phyloP scores from a whole-genome alignment of 2,329 filamentous ascomycete genomes.

The Exophiala dermatitidis region DNA sequence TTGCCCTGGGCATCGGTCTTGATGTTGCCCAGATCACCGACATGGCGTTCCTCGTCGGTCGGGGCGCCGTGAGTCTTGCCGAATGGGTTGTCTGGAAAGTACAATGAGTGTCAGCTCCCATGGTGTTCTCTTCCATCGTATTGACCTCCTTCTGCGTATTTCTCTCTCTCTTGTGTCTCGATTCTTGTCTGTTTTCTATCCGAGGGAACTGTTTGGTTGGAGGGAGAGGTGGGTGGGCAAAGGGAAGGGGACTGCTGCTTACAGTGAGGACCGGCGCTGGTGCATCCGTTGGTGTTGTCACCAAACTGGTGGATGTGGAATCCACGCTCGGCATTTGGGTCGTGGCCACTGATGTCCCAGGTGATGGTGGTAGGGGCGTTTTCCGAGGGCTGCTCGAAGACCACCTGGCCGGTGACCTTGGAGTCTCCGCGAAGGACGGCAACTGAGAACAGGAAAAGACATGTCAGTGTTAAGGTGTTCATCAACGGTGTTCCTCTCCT shows the following conservation, averaged over 20 bases:
- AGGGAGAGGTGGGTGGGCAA: too few species aligned
- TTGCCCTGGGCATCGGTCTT: constrained; percentile 91
- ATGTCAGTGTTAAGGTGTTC: constrained; percentile 17
- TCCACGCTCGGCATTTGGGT: constrained; percentile 91
- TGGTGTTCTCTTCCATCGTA: background rate
- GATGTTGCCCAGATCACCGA: constrained; percentile 96
- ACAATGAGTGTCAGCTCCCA: constrained; percentile 7
- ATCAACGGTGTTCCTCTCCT: constrained; percentile 7
- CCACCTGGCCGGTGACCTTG: constrained; percentile 86
- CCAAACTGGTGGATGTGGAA: constrained; percentile 99
- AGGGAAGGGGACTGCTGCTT: constrained; percentile 34
- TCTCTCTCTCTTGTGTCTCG: too few species aligned
- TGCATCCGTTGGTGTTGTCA: constrained; percentile 99
- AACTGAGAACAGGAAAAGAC: constrained; percentile 50
- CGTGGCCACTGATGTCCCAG: constrained; percentile 88
- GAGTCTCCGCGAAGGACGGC: constrained; percentile 96
- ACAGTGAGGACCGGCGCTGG: constrained; percentile 96
- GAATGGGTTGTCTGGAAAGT: constrained; percentile 76
- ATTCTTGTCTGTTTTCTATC: too few species aligned
- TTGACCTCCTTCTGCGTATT: too few species aligned
- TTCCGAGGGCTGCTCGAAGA: constrained; percentile 88
- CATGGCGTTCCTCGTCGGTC: constrained; percentile 75
- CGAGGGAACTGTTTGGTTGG: too few species aligned
- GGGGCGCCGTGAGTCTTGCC: constrained; percentile 88
- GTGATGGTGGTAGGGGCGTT: constrained; percentile 73